These are phyloP conservation scores for Pseudogymnoascus sp. DNA, from an alignment of 2,329 filamentous ascomycete species.

Conservation along the genomic window DNA sequence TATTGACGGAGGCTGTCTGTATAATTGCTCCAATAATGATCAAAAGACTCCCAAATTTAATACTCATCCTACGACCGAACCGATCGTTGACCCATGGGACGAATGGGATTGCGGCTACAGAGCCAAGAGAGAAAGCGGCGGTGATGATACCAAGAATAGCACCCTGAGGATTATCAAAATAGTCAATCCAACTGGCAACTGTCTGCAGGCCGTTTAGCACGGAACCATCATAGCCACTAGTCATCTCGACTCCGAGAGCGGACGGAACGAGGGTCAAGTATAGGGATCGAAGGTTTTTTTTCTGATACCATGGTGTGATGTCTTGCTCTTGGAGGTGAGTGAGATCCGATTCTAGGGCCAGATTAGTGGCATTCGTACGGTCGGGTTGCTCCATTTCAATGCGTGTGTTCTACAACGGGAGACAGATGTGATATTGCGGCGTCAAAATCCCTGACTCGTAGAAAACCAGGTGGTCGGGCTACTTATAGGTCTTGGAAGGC, in stretches of 20 bases:
- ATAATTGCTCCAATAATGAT: conserved; percentile 31
- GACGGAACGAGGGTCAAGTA: conserved; percentile 15
- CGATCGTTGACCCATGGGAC: conserved; percentile 31
- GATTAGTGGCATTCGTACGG: neutral
- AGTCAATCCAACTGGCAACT: conserved; percentile 12
- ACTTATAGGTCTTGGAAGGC: neutral
- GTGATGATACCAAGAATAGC: conserved; percentile 34
- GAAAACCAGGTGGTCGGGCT: neutral
- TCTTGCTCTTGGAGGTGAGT: conserved; percentile 8
- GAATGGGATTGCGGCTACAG: conserved; percentile 34
- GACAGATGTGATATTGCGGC: neutral
- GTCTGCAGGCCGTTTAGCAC: conserved; percentile 20
- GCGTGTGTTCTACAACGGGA: neutral
- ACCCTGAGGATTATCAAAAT: conserved; percentile 35
- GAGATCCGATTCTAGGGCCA: neutral
- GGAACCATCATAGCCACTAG: conserved; percentile 18
- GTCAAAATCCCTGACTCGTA: neutral
- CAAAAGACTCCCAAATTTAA: conserved; percentile 29
- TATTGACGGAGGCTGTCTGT: conserved; percentile 25
- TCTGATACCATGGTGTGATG: conserved; percentile 18
- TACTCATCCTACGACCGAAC: conserved; percentile 32
- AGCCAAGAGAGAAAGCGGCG: conserved; percentile 36
- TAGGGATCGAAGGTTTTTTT: conserved; percentile 18
- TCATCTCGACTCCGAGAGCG: conserved; percentile 18
- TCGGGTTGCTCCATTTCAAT: neutral